Base-by-base conservation (phyloP, 805 yeast species). In the Tetrapisispora arboricola region DNA sequence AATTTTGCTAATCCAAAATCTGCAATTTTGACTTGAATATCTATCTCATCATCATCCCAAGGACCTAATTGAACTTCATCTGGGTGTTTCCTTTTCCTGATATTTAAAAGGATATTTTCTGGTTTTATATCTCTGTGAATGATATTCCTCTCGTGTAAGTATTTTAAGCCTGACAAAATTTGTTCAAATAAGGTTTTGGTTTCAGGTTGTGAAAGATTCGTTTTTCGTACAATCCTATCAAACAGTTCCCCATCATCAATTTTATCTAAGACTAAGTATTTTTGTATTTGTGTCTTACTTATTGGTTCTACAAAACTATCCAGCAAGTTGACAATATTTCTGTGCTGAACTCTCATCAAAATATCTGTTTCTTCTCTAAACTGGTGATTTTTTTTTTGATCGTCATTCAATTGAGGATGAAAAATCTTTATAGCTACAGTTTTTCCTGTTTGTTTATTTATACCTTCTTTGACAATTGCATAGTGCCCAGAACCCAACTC, bases 51-150 rank as follows among this genome's bases (percentile, higher is more conserved):
- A 1, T 64, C 59, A 46, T 66, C 70, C 71, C 71, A 66, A 2
- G 71, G 71, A 1, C 71, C 71, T 7, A 46, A 38, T 43, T 55
- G 61, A 16, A 45, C 44, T 40, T 61, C 61, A 2, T 51, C 52
- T 4, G 60, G 51, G 6, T 46, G 44, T 40, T 46, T 55, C 41
- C 70, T 60, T n/a, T 68, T 76, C 2, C 66, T 67, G 15, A 81
- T 76, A 45, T 65, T 64, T 12, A 68, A 44, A 39, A 83, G 60
- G 20, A 83, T 71, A 50, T 83, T 83, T 57, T 83, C 92, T 2
- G 92, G 92, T 58, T 83, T 83, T 49, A 83, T 70, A 58, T 83
- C 92, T 49, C 86, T 70, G 55, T 83, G 92, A 42, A 81, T 82
- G 39, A 83, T 80, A 49, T 79, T 84, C 43, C 70, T 60, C 37